phyloP scores from a whole-genome alignment of 1,139 yeast species.

The Debaryomyces sp. region DNA sequence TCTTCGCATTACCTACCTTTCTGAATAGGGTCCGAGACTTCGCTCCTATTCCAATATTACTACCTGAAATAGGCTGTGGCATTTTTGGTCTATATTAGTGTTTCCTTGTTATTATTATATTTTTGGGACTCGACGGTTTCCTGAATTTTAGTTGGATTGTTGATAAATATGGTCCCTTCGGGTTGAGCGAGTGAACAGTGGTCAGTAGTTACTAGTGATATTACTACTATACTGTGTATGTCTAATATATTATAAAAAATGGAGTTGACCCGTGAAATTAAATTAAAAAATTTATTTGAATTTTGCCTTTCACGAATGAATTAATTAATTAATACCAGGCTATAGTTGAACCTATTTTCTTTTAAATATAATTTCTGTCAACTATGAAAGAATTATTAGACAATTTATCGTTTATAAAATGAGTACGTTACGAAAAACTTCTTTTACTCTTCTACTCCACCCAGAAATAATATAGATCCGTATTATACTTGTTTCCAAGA shows the following conservation, averaged over 20 bases:
- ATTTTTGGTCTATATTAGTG: background rate
- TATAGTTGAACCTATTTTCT: background rate
- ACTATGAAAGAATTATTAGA: background rate
- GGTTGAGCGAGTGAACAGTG: background rate
- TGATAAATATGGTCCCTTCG: background rate
- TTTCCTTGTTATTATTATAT: background rate
- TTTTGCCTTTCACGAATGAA: background rate
- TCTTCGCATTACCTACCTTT: conserved; percentile 18
- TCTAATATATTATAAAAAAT: background rate
- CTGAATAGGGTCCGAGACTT: conserved; percentile 13
- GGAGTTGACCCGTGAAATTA: background rate
- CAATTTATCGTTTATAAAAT: background rate
- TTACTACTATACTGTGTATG: background rate
- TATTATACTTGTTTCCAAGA: background rate
- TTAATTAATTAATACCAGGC: background rate
- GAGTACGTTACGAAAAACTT: background rate
- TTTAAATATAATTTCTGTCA: background rate
- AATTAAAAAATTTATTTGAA: background rate
- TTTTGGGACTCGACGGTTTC: background rate
- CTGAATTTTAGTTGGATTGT: background rate
- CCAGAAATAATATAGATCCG: background rate
- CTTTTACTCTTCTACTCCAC: background rate
- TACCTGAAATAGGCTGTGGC: conserved; percentile 3
- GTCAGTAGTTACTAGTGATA: background rate
- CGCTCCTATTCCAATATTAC: conserved; percentile 3